phyloP scores from a whole-genome alignment of 768 basidiomycete genomes.

The Macrolepiota albuminosa region DNA sequence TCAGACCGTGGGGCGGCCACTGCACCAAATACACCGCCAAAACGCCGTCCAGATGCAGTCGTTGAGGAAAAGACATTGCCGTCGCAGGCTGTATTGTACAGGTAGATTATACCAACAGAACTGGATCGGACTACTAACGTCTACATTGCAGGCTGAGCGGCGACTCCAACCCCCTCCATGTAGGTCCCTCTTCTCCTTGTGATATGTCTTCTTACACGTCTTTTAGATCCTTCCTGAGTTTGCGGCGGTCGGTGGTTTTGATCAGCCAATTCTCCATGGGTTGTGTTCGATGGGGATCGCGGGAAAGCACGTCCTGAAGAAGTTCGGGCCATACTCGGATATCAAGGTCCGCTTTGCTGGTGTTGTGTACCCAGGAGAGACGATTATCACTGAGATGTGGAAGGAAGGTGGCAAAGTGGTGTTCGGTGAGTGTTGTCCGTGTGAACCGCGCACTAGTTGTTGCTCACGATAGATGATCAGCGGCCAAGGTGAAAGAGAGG shows the following conservation, averaged over 20 bases:
- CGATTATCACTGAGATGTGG: constrained; percentile 97
- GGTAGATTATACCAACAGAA: constrained; percentile 39
- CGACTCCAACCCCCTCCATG: constrained; percentile 88
- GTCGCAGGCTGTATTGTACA: constrained; percentile 87
- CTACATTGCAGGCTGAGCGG: constrained; percentile 65
- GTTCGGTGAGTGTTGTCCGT: constrained; percentile 63
- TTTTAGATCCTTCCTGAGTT: constrained; percentile 85
- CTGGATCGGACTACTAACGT: not conserved
- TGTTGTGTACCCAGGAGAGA: constrained; percentile 93
- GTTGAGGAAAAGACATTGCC: constrained; percentile 83
- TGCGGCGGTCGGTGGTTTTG: constrained; percentile 92
- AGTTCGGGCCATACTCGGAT: constrained; percentile 81
- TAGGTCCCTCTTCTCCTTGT: constrained; percentile 27
- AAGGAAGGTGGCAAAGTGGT: constrained; percentile 89
- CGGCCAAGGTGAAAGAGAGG: constrained; percentile 85
- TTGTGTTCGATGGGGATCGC: constrained; percentile 92
- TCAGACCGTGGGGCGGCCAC: constrained; percentile 88
- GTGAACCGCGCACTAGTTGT: not conserved
- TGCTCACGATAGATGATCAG: constrained; percentile 32
- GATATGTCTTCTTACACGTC: not conserved
- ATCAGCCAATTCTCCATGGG: constrained; percentile 84
- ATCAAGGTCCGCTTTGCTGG: constrained; percentile 96
- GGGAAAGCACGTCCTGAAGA: constrained; percentile 87
- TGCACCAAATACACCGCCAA: constrained; percentile 75
- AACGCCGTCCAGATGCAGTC: constrained; percentile 79